Conservation (phyloP, 202 grass and related monocot species). For the Carex arenaria region DNA sequence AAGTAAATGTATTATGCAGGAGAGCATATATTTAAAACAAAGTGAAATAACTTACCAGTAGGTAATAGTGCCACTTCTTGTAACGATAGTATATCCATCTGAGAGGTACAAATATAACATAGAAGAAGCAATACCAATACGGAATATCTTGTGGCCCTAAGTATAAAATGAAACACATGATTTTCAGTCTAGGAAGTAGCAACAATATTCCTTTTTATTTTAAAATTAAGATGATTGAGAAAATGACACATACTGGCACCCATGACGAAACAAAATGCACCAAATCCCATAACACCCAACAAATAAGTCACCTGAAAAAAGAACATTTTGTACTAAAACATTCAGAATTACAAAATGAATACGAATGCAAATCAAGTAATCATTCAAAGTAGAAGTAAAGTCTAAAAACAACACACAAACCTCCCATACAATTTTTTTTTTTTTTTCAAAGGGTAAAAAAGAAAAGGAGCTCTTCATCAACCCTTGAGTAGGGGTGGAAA, state of each 20-base stretch:
- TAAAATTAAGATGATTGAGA: conserved; percentile 1
- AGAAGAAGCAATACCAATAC: conserved; percentile 89
- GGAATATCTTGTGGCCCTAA: conserved; percentile 86
- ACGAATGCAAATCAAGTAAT: not conserved
- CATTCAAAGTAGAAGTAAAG: not conserved
- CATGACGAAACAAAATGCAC: conserved; percentile 91
- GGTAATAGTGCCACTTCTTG: conserved; percentile 99
- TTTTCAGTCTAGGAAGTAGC: conserved; percentile 7
- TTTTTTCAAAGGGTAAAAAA: not conserved
- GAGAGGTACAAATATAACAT: conserved; percentile 84
- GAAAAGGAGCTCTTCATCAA: not conserved
- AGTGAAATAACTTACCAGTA: conserved; percentile 48
- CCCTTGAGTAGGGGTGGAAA: not conserved
- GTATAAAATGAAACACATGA: not conserved
- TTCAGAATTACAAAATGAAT: conserved; percentile 22
- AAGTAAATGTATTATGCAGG: not conserved
- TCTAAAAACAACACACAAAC: not conserved
- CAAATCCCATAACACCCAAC: conserved; percentile 92
- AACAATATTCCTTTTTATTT: not conserved
- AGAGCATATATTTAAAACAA: not conserved
- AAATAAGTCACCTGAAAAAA: conserved; percentile 81
- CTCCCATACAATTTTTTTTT: not conserved
- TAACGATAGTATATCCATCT: conserved; percentile 97
- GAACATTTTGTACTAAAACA: not conserved
- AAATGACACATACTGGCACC: conserved; percentile 72